Evolutionary conservation across 495 filamentous ascomycete genomes (phyloP).

Genomic region (Trypethelium eluteriae): DNA sequence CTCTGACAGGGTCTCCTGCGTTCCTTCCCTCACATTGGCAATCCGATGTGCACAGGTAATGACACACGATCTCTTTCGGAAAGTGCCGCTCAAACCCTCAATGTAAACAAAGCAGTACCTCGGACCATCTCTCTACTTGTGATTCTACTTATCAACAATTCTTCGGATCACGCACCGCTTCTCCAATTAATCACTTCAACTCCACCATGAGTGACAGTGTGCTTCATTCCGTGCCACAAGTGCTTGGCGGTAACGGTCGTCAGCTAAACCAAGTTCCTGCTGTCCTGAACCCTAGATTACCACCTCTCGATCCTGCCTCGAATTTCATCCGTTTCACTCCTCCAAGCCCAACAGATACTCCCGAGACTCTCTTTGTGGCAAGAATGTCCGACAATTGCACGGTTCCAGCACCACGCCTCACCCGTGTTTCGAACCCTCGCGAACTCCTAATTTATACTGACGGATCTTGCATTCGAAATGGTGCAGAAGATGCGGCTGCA

Average conservation of each 20-base stretch:
- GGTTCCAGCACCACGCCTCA: slow-evolving; percentile 10
- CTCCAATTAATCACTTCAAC: neutral
- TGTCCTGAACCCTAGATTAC: neutral
- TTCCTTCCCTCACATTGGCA: no score
- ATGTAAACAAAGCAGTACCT: no score
- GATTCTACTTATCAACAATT: no score
- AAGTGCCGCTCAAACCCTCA: no score
- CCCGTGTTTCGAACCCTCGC: neutral
- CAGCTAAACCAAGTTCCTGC: neutral
- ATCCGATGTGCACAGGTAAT: no score
- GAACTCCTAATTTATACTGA: neutral
- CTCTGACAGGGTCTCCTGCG: no score
- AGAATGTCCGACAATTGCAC: no score
- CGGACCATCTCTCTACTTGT: no score
- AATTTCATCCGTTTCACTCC: neutral
- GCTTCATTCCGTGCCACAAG: neutral
- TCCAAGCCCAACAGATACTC: neutral
- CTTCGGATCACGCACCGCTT: neutral
- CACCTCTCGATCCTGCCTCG: neutral
- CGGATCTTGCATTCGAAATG: slow-evolving; percentile 3
- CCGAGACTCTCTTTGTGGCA: neutral
- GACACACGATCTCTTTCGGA: no score
- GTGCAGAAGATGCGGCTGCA: neutral
- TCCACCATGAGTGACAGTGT: neutral
- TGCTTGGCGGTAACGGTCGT: neutral